Base-by-base conservation (phyloP, 192 early-diverging fungal species). In the Paraglomus occultum region DNA sequence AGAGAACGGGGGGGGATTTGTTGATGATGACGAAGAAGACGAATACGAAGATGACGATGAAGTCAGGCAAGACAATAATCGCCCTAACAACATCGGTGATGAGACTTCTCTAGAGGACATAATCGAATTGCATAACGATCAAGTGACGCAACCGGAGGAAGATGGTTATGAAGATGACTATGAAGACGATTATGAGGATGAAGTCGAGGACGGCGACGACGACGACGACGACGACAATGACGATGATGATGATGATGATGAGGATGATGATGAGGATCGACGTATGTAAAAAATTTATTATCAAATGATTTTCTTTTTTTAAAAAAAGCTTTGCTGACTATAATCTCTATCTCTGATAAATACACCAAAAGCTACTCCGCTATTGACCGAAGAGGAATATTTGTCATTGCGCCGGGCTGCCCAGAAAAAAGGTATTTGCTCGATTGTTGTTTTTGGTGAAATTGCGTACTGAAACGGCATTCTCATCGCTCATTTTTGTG, bases 31-130 rank as follows among this genome's bases (percentile, higher is more conserved):
- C n/a, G 73, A 81, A 38, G 51, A 71, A 5, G 61, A 73, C 39
- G 74, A 80, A 53, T 73, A 80, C 17, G 75, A 67, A 0, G 78
- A 84, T n/a, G 76, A 83, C 65, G 59, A 64, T 46, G 69, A 75
- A 76, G 74, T 51, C 48, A 23, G 50, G 73, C 62, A 68, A 74
- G 60, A 66, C 6, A 61, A 20, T 23, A 64, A 66, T 7, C 31
- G n/a, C 1, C 23, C 60, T 17, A 72, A 74, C 23, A 58, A 59
- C 6, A 72, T 63, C 38, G 59, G 51, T 8, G 68, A 77, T 52
- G 66, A 68, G 14, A 53, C 52, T 45, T 68, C 66, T 14, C 44
- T 68, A 31, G 66, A 55, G 6, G 66, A 68, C 38, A 68, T 71
- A 51, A 44, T 43, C 48, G 53, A 73, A 12, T 58, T 71, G 31